Evolutionary conservation across 768 basidiomycete species (phyloP).

Genomic region (Leccinum disarticulatum): DNA sequence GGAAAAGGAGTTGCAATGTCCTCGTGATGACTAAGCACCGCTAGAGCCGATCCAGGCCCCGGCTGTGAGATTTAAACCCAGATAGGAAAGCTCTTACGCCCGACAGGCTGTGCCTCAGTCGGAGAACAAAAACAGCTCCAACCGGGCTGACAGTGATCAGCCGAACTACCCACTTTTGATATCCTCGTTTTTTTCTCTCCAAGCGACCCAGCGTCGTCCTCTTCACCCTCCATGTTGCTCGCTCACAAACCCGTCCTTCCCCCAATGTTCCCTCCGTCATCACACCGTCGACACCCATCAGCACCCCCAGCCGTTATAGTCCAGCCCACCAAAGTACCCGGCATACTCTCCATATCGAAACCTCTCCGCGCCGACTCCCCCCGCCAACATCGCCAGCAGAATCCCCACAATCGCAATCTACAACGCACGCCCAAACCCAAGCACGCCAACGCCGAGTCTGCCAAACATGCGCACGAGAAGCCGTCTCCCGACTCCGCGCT

Average conservation of each 20-base stretch:
- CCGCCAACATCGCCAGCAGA: conserved; percentile 37
- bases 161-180: conserved; percentile 30
- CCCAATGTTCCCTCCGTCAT: conserved; percentile 31
- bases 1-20: conserved; percentile 15
- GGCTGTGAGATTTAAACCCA: conserved; percentile 30
- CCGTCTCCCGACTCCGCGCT: conserved; percentile 31
- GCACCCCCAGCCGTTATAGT: conserved; percentile 67
- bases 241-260: conserved; percentile 37
- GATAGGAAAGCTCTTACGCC: conserved; percentile 28
- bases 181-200: conserved; percentile 25
- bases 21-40: background rate
- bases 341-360: conserved; percentile 70
- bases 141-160: conserved; percentile 31
- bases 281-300: conserved; percentile 67
- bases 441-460: conserved; percentile 8
- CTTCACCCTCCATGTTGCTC: conserved; percentile 37
- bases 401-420: conserved; percentile 33
- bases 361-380: conserved; percentile 38
- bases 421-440: conserved; percentile 40
- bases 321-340: conserved; percentile 72
- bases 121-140: conserved; percentile 37
- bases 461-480: conserved; percentile 19
- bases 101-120: conserved; percentile 31
- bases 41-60: conserved; percentile 8
- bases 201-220: background rate